These are phyloP conservation scores for Ampelocalamus luodianensis DNA, from an alignment of 176 grass and related monocot genomes.

Conservation along the genomic window DNA sequence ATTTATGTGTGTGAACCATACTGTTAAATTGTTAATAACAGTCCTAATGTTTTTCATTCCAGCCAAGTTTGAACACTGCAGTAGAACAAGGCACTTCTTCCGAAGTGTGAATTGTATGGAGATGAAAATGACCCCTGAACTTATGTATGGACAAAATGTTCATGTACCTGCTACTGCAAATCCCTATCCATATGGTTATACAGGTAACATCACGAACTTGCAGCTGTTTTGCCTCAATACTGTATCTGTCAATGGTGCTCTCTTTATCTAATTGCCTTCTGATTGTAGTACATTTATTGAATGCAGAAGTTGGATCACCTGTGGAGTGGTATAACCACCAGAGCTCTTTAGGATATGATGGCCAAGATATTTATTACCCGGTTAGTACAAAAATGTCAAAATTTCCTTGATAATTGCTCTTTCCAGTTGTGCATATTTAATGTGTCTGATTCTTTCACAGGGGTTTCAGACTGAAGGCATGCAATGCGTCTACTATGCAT, in stretches of 20 bases:
- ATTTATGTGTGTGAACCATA: not conserved
- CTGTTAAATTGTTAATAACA: constrained; percentile 30
- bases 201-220: constrained; percentile 46
- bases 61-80: constrained; percentile 29
- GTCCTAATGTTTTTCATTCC: not conserved
- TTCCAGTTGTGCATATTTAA: constrained; percentile 28
- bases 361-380: constrained; percentile 72
- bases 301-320: constrained; percentile 62
- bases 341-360: constrained; percentile 61
- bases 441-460: constrained; percentile 5
- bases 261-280: not conserved
- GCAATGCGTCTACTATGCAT: constrained; percentile 62
- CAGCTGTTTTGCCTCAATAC: not conserved
- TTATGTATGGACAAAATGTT: constrained; percentile 62
- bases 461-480: constrained; percentile 62
- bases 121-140: constrained; percentile 61
- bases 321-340: constrained; percentile 71
- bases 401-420: not conserved
- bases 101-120: constrained; percentile 42
- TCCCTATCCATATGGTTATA: constrained; percentile 59
- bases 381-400: constrained; percentile 40
- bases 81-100: constrained; percentile 20
- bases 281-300: constrained; percentile 21
- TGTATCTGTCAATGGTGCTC: not conserved
- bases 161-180: constrained; percentile 52